Base-by-base conservation (phyloP, 306 rosid species). In the Vigna reflexopilosa region DNA sequence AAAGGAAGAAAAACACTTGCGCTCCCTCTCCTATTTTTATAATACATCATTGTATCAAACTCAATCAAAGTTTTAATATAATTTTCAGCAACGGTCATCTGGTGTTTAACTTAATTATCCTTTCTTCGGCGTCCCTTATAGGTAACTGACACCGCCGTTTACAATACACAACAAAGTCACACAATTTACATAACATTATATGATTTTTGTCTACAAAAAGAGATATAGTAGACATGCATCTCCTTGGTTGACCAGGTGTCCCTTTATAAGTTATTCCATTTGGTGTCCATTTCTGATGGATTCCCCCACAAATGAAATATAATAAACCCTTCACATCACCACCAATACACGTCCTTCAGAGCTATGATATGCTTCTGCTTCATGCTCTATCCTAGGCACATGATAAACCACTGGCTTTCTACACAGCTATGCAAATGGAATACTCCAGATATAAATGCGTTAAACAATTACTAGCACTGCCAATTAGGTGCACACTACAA, bases 401-500 rank as follows among this genome's bases (percentile, higher is more conserved):
- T 36, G 8, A 36, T 36, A 36, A 36, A 36, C 42, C 9, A 61
- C 24, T 22, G 45, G 51, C 22, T 32, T 62, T 48, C 40, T 16
- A 73, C 15, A 58, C 69, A 28, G 52, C 50, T 77, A 48, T 52
- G 81, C 72, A 59, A 48, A 58, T 68, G 68, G 70, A 62, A 70
- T 12, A 7, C 67, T 65, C 26, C 3, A 72, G 57, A 40, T 57
- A 54, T 24, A 17, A 76, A 47, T 44, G 52, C 14, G 9, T 7
- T 50, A 20, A 15, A 68, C 64, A 73, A 40, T 38, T 58, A 69
- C 62, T 26, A 30, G 71, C 6, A 47, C 48, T 14, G n/a, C 34
- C 67, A 56, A 75, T 26, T 65, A 78, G 73, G 69, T 67, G 81
- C 50, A 61, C 42, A n/a, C 30, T 14, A 61, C 58, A 79, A 22